phyloP scores from a whole-genome alignment of 371 early-diverging fungal genomes.

The Mortierella polycephala region DNA sequence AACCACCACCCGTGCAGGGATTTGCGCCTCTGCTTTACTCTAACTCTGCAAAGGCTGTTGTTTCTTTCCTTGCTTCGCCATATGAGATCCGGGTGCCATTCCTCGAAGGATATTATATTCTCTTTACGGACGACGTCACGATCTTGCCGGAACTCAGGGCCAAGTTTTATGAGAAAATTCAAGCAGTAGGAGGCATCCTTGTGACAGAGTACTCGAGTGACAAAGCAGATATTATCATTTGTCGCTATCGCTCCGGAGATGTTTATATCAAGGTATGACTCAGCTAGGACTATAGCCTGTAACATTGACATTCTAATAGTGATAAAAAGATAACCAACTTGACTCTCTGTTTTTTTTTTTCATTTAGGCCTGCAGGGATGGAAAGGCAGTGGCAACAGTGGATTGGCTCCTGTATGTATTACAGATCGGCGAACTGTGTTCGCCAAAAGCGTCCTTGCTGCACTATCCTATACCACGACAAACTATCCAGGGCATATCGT shows the following conservation, averaged over 20 bases:
- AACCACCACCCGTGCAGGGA: constrained; percentile 21
- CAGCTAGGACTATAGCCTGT: not conserved
- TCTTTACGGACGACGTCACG: constrained; percentile 32
- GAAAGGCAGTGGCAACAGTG: constrained; percentile 68
- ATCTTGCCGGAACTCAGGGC: constrained; percentile 32
- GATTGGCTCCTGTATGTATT: constrained; percentile 49
- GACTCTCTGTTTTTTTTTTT: not conserved
- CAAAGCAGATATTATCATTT: constrained; percentile 66
- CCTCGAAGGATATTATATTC: constrained; percentile 20
- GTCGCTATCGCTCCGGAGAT: constrained; percentile 63
- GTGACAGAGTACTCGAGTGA: constrained; percentile 46
- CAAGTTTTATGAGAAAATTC: constrained; percentile 56
- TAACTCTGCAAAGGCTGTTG: constrained; percentile 26
- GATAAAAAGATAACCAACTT: not conserved
- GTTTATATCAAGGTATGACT: constrained; percentile 59
- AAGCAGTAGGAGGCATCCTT: constrained; percentile 66
- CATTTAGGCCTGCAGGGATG: constrained; percentile 63
- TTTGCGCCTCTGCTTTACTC: constrained; percentile 52
- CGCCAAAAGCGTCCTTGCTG: constrained; percentile 43
- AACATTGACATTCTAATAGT: not conserved
- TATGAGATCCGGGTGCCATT: constrained; percentile 1
- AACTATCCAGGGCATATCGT: constrained; percentile 29
- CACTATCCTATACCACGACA: constrained; percentile 45
- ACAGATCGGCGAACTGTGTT: constrained; percentile 27
- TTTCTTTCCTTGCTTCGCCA: constrained; percentile 19